Percentiles rank a stretch among this genome's conserved stretches.
Conservation (phyloP, 2,329 filamentous ascomycete genomes). For the Nothomitra cinnamomea region DNA sequence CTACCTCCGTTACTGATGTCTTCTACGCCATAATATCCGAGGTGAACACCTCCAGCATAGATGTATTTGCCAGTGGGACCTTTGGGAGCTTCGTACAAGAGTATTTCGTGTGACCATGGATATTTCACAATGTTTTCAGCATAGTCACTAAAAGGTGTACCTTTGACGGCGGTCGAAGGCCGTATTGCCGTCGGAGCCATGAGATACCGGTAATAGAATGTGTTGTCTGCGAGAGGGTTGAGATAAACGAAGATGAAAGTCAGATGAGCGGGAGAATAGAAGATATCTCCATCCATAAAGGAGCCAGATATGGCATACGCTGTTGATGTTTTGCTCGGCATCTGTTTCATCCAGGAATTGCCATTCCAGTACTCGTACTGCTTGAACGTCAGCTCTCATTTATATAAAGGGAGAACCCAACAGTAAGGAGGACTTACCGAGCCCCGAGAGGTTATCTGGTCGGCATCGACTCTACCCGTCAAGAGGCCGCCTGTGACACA, state of each 20-base stretch:
- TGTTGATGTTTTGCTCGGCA: conserved; percentile 11
- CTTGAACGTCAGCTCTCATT: neutral
- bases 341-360: conserved; percentile 12
- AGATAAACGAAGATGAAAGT: conserved; percentile 19
- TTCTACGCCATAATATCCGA: conserved; percentile 17
- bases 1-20: conserved; percentile 18
- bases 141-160: conserved; percentile 11
- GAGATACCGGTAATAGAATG: conserved; percentile 19
- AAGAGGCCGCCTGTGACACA: conserved; percentile 15
- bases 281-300: conserved; percentile 17
- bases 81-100: conserved; percentile 14
- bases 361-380: conserved; percentile 18
- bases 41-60: conserved; percentile 17
- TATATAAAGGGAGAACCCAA: neutral
- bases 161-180: conserved; percentile 13
- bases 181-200: conserved; percentile 13
- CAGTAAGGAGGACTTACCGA: conserved; percentile 8
- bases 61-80: conserved; percentile 14
- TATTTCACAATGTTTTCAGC: conserved; percentile 16
- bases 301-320: conserved; percentile 14
- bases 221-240: conserved; percentile 17
- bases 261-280: conserved; percentile 18
- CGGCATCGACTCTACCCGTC: conserved; percentile 12
- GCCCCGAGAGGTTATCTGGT: conserved; percentile 10
- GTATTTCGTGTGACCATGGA: conserved; percentile 16